A percentile compares a stretch with the other conserved stretches of the same genome.
Evolutionary conservation across 768 basidiomycete genomes (phyloP).

Genomic region (Lentinula sp.): DNA sequence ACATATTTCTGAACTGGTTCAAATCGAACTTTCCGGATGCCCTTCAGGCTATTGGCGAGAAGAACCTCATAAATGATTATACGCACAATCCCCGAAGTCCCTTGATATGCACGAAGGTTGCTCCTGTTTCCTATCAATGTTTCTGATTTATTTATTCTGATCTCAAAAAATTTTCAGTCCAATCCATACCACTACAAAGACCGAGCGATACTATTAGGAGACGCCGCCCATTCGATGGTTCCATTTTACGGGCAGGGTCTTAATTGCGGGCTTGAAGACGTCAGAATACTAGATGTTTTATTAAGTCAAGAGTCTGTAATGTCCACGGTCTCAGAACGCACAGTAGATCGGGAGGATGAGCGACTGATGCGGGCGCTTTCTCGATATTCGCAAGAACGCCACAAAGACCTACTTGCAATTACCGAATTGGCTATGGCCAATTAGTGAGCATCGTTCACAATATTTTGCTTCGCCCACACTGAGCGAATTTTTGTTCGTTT

Average conservation of each 20-base stretch:
- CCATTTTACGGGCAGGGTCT: constrained; percentile 97
- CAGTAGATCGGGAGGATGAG: constrained; percentile 39
- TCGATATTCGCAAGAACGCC: constrained; percentile 75
- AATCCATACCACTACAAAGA: constrained; percentile 89
- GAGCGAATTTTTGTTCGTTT: constrained; percentile 16
- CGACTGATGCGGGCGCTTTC: constrained; percentile 60
- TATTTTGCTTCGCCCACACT: constrained; percentile 13
- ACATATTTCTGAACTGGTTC: constrained; percentile 69
- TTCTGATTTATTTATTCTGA: constrained; percentile 10
- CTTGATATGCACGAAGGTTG: constrained; percentile 88
- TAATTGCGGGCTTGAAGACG: constrained; percentile 97
- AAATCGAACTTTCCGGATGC: constrained; percentile 82
- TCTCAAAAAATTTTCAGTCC: constrained; percentile 38
- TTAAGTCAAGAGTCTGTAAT: constrained; percentile 67
- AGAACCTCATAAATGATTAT: constrained; percentile 72
- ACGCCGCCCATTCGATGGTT: constrained; percentile 98
- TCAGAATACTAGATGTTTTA: constrained; percentile 77
- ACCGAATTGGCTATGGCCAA: constrained; percentile 92
- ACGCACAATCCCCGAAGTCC: constrained; percentile 80
- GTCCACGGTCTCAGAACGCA: constrained; percentile 28
- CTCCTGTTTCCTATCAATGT: constrained; percentile 10
- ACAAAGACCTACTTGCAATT: constrained; percentile 88
- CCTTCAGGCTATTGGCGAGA: constrained; percentile 77
- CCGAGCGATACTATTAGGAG: constrained; percentile 83
- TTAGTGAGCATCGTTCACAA: constrained; percentile 57